These are phyloP conservation scores for Pythium aristosporum DNA, from an alignment of 352 stramenopile genomes.

Conservation along the genomic window DNA sequence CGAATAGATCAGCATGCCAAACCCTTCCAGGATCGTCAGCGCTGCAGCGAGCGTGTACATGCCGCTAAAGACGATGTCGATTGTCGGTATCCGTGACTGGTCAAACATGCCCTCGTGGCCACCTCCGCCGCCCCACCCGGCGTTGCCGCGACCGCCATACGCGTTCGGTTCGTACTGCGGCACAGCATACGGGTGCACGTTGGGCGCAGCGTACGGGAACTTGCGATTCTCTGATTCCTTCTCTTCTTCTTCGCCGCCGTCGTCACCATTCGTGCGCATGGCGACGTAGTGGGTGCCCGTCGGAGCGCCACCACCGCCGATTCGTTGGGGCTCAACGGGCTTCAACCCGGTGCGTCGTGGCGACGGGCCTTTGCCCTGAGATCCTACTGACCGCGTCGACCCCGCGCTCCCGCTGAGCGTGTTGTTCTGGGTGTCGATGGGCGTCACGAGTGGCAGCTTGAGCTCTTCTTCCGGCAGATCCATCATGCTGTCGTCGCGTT, in stretches of 20 bases:
- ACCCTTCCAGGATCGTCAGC: constrained; percentile 82
- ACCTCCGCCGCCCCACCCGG: constrained; percentile 33
- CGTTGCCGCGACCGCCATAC: constrained; percentile 42
- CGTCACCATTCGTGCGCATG: constrained; percentile 29
- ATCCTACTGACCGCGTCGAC: constrained; percentile 19
- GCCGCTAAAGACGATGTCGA: constrained; percentile 83
- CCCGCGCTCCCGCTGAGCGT: background rate
- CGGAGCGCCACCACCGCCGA: constrained; percentile 2
- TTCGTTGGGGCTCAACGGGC: constrained; percentile 21
- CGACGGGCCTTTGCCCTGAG: constrained; percentile 11
- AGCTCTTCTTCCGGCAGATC: constrained; percentile 75
- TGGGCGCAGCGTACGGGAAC: constrained; percentile 68
- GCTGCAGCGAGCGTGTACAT: constrained; percentile 85
- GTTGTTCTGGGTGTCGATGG: constrained; percentile 17
- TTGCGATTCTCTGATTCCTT: constrained; percentile 40
- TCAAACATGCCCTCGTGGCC: constrained; percentile 41
- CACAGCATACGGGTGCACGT: constrained; percentile 80
- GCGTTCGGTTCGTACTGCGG: constrained; percentile 72
- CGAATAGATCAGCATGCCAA: constrained; percentile 82
- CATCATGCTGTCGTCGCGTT: constrained; percentile 42
- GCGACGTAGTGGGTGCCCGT: constrained; percentile 37
- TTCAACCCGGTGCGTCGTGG: constrained; percentile 25
- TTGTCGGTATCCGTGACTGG: constrained; percentile 43
- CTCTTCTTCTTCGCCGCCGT: constrained; percentile 55
- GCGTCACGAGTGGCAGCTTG: constrained; percentile 61